Conservation (phyloP, 768 basidiomycete genomes). For the Cytidiella melzeri region DNA sequence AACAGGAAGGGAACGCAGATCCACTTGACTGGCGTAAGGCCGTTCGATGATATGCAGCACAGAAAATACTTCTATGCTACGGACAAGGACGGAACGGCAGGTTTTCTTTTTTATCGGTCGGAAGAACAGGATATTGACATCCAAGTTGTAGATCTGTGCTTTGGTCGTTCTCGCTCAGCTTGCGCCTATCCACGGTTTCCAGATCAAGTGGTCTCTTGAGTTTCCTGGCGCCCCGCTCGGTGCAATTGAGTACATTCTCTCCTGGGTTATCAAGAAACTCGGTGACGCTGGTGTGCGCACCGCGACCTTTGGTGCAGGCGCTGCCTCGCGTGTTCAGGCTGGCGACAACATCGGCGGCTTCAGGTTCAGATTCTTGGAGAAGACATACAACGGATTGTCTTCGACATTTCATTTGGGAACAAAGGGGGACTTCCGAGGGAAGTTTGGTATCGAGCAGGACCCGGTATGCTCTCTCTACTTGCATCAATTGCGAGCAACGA, state of each 20-base stretch:
- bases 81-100: conserved; percentile 31
- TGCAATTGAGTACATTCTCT: conserved; percentile 33
- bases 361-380: conserved; percentile 30
- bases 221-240: conserved; percentile 38
- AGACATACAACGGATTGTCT: conserved; percentile 33
- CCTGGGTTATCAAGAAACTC: conserved; percentile 32
- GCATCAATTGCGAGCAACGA: no score
- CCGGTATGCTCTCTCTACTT: conserved; percentile 20
- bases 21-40: conserved; percentile 34
- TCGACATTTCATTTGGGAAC: conserved; percentile 27
- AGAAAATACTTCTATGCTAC: conserved; percentile 36
- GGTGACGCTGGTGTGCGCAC: conserved; percentile 30
- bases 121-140: not conserved
- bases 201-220: conserved; percentile 41
- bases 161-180: conserved; percentile 38
- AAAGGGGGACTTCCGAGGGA: conserved; percentile 35
- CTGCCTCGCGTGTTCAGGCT: conserved; percentile 25
- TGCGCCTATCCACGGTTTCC: conserved; percentile 33
- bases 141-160: conserved; percentile 24
- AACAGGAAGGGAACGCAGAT: conserved; percentile 53
- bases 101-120: conserved; percentile 5
- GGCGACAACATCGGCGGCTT: conserved; percentile 29
- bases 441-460: conserved; percentile 29
- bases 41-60: conserved; percentile 34
- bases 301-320: conserved; percentile 37